Evolutionary conservation across 192 early-diverging fungal genomes (phyloP).

Genomic region (Piromyces finnis): DNA sequence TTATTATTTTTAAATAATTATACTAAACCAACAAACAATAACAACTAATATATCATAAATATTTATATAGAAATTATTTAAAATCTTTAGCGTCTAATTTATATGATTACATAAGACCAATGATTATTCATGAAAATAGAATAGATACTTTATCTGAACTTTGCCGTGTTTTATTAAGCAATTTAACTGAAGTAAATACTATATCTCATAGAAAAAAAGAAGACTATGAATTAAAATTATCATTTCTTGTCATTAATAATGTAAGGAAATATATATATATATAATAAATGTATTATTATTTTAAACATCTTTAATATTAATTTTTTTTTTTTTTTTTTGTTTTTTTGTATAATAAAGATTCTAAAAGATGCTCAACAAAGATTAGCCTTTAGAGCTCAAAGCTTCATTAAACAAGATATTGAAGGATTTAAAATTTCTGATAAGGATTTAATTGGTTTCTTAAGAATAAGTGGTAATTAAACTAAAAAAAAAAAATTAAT

Average conservation of each 20-base stretch:
- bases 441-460: slow-evolving; percentile 26
- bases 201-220: not conserved
- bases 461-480: not conserved
- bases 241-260: slow-evolving; percentile 1
- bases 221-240: slow-evolving; percentile 17
- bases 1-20: too few relatives aligned
- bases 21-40: too few relatives aligned
- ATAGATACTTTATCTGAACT: slow-evolving; percentile 70
- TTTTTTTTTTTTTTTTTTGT: too few relatives aligned
- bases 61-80: slow-evolving; percentile 38
- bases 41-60: not conserved
- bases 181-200: slow-evolving; percentile 9
- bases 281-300: too few relatives aligned
- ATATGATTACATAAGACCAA: slow-evolving; percentile 69
- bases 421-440: slow-evolving; percentile 52
- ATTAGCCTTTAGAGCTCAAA: slow-evolving; percentile 71
- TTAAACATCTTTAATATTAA: too few relatives aligned
- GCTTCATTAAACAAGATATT: slow-evolving; percentile 60
- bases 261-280: not conserved
- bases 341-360: slow-evolving; percentile 48
- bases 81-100: slow-evolving; percentile 55
- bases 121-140: slow-evolving; percentile 67
- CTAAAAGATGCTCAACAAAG: slow-evolving; percentile 77
- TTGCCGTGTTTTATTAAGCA: slow-evolving; percentile 42
- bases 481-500: not conserved